Conservation (phyloP, 2,329 filamentous ascomycete species). For the Pseudofabraea citricarpa region DNA sequence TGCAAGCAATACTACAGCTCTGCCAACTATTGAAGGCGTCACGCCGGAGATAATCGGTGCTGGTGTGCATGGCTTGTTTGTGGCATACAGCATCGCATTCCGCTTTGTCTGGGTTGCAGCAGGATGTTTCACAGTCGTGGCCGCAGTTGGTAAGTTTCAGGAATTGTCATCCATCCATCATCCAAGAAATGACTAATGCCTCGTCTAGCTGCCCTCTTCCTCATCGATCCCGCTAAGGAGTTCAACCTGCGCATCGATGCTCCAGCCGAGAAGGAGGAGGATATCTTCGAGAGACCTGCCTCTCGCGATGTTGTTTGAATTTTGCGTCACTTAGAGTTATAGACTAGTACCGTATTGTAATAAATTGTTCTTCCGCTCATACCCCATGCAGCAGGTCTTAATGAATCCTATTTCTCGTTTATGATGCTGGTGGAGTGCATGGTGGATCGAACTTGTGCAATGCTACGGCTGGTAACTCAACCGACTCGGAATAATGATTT, state of each 20-base stretch:
- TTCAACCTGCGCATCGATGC: slow-evolving; percentile 34
- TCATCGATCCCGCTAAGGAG: slow-evolving; percentile 30
- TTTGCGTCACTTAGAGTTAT: too few species aligned
- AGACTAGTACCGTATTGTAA: too few species aligned
- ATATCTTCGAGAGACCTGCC: slow-evolving; percentile 20
- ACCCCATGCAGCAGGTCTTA: too few species aligned
- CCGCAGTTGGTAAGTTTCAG: slow-evolving; percentile 10
- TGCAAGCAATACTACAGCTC: slow-evolving; percentile 20
- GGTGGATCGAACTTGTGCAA: too few species aligned
- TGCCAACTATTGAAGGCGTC: slow-evolving; percentile 24
- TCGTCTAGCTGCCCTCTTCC: slow-evolving; percentile 16
- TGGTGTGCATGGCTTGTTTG: slow-evolving; percentile 21
- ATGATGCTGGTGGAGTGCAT: too few species aligned
- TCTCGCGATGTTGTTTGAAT: not conserved
- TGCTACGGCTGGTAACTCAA: too few species aligned
- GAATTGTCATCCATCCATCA: not conserved
- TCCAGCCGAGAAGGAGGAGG: slow-evolving; percentile 30
- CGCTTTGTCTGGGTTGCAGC: slow-evolving; percentile 30
- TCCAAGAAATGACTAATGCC: not conserved
- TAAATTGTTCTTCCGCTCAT: too few species aligned
- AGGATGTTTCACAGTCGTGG: slow-evolving; percentile 26
- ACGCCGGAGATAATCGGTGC: slow-evolving; percentile 26
- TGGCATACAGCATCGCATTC: slow-evolving; percentile 28
- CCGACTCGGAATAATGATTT: too few species aligned
- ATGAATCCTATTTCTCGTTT: too few species aligned